A percentile compares a stretch with the other conserved stretches of the same genome.
phyloP scores from a whole-genome alignment of 768 basidiomycete genomes.

The Lanmaoa pseudosensibilis region DNA sequence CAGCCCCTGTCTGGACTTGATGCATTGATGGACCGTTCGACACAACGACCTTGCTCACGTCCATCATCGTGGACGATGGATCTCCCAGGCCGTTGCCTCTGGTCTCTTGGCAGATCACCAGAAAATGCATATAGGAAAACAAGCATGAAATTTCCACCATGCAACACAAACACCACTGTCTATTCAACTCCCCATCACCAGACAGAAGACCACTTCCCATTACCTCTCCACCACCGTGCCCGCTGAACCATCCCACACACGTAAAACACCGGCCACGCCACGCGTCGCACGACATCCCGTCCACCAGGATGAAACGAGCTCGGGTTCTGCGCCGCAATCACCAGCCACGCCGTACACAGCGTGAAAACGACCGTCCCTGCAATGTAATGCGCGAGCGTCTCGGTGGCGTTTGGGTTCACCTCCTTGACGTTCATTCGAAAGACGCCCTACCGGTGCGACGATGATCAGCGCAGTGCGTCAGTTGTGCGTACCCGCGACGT shows the following conservation, averaged over 20 bases:
- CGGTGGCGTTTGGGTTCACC: background rate
- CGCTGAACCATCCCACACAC: background rate
- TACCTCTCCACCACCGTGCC: background rate
- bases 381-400: background rate
- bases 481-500: background rate
- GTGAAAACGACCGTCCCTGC: background rate
- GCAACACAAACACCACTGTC: too few species aligned
- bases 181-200: background rate
- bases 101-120: too few species aligned
- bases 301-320: background rate
- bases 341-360: background rate
- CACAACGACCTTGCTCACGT: too few species aligned
- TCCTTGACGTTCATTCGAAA: background rate
- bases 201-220: background rate
- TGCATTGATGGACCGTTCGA: too few species aligned
- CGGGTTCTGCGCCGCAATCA: background rate
- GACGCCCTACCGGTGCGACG: background rate
- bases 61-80: too few species aligned
- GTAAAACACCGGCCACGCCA: background rate
- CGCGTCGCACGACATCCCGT: background rate
- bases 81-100: too few species aligned
- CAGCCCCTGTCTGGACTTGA: too few species aligned
- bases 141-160: too few species aligned
- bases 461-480: too few species aligned
- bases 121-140: too few species aligned